Percentiles rank a stretch among this genome's conserved stretches.
phyloP scores from a whole-genome alignment of 371 early-diverging fungal genomes.

The Lichtheimia ramosa region DNA sequence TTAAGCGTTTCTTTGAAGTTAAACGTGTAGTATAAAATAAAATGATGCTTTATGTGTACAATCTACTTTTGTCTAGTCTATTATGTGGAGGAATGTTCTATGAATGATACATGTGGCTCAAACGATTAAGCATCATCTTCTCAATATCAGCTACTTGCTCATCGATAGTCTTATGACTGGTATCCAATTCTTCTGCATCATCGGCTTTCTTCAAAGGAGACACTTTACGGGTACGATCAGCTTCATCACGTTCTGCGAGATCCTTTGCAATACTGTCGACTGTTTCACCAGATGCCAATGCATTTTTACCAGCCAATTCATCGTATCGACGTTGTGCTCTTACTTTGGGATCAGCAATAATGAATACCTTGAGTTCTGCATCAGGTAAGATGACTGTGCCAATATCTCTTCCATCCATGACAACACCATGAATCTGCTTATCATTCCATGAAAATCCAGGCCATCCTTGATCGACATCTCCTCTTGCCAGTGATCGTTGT shows the following conservation, averaged over 20 bases:
- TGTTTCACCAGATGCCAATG: constrained; percentile 32
- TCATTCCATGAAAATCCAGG: constrained; percentile 19
- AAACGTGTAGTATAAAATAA: constrained; percentile 65
- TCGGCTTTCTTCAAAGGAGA: constrained; percentile 81
- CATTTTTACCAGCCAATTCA: constrained; percentile 49
- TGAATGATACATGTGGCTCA: not conserved
- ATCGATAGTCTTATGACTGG: constrained; percentile 70
- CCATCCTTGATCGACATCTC: constrained; percentile 16
- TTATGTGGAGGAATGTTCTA: too few species aligned
- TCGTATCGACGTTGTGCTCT: constrained; percentile 80
- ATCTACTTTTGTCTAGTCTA: too few species aligned
- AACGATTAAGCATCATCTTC: constrained; percentile 37
- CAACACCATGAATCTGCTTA: constrained; percentile 57
- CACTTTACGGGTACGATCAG: constrained; percentile 72
- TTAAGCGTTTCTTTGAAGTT: constrained; percentile 78
- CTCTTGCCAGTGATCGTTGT: constrained; percentile 51
- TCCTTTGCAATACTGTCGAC: constrained; percentile 57
- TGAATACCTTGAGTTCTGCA: constrained; percentile 89
- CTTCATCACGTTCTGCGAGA: constrained; percentile 71
- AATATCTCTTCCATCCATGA: constrained; percentile 96
- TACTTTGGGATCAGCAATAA: constrained; percentile 72
- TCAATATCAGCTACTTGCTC: constrained; percentile 77
- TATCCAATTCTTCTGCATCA: constrained; percentile 86
- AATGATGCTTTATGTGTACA: not conserved
- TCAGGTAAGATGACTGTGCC: constrained; percentile 88